Evolutionary conservation across 345 rosid species (phyloP).

Genomic region (Boechera stricta): DNA sequence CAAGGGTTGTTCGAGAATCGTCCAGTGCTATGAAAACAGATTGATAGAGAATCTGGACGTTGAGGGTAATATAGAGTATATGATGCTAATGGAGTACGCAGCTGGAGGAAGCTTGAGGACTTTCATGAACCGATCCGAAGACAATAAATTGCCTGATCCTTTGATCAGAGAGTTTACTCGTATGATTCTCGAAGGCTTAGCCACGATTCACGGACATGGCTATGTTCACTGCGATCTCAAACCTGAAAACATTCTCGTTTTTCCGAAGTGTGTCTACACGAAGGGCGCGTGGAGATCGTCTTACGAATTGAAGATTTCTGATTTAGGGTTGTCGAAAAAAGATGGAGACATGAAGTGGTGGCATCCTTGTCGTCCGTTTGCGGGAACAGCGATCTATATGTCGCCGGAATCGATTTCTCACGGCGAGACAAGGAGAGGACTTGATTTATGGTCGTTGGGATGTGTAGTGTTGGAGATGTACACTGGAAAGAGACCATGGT

Average conservation of each 20-base stretch:
- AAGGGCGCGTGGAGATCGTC: not conserved
- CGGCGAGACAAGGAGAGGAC: slow-evolving; percentile 40
- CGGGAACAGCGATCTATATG: slow-evolving; percentile 53
- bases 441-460: slow-evolving; percentile 62
- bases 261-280: not conserved
- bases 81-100: slow-evolving; percentile 52
- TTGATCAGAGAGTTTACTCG: slow-evolving; percentile 45
- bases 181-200: slow-evolving; percentile 50
- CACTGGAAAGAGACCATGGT: slow-evolving; percentile 54
- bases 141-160: slow-evolving; percentile 42
- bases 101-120: slow-evolving; percentile 48
- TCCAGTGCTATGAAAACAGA: slow-evolving; percentile 45
- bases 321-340: slow-evolving; percentile 52
- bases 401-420: slow-evolving; percentile 45
- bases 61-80: slow-evolving; percentile 41
- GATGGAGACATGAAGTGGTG: slow-evolving; percentile 27
- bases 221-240: slow-evolving; percentile 57
- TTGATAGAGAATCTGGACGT: not conserved
- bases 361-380: slow-evolving; percentile 6
- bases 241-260: slow-evolving; percentile 49
- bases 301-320: slow-evolving; percentile 41
- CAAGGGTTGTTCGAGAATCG: slow-evolving; percentile 38
- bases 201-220: slow-evolving; percentile 43
- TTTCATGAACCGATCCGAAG: slow-evolving; percentile 31
- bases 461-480: slow-evolving; percentile 61